Evolutionary conservation across 352 stramenopile genomes (phyloP).

Genomic region (Phytophthora quininea): DNA sequence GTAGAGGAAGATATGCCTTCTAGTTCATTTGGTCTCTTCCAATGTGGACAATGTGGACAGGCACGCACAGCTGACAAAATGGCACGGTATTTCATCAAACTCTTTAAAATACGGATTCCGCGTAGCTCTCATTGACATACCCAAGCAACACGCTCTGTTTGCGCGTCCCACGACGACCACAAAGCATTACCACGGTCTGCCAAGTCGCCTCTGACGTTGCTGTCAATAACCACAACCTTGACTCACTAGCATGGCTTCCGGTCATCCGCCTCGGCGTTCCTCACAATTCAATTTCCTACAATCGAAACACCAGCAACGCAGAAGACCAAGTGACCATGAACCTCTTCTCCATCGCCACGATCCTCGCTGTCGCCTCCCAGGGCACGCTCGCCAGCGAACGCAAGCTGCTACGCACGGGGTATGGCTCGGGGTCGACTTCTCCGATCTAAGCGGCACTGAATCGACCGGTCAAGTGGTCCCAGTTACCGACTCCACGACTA

Average conservation of each 20-base stretch:
- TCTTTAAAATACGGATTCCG: not conserved
- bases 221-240: not conserved
- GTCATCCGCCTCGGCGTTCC: not conserved
- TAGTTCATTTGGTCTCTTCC: not conserved
- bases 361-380: not conserved
- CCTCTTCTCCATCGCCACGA: not conserved
- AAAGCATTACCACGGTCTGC: not conserved
- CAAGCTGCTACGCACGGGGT: constrained; percentile 2
- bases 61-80: not conserved
- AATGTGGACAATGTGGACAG: not conserved
- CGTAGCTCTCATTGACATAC: too few relatives aligned
- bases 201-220: not conserved
- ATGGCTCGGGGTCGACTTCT: constrained; percentile 2
- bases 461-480: not conserved
- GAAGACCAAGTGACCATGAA: not conserved
- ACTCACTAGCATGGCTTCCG: not conserved
- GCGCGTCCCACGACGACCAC: not conserved
- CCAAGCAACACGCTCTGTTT: too few relatives aligned
- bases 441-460: not conserved
- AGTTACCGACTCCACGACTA: not conserved
- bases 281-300: constrained; percentile 6
- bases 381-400: not conserved
- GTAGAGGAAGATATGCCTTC: not conserved
- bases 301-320: not conserved
- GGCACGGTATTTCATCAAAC: not conserved